Evolutionary conservation across 768 basidiomycete genomes (phyloP).

Genomic region (Amanita molliuscula): DNA sequence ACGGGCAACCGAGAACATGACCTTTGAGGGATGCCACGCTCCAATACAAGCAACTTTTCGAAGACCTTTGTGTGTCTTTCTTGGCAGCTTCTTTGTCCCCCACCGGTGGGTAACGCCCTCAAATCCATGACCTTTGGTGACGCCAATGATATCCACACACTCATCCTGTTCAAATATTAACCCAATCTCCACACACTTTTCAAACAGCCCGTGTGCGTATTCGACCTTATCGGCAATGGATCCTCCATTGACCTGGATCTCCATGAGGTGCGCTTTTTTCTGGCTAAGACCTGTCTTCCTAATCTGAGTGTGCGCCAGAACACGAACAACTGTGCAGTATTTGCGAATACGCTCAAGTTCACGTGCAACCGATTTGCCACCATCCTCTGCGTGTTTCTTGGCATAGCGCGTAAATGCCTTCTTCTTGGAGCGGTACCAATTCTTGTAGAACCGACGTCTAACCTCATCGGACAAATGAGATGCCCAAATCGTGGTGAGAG

Average conservation of each 20-base stretch:
- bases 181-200: conserved; percentile 85
- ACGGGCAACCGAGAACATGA: conserved; percentile 99
- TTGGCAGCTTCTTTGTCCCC: conserved; percentile 97
- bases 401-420: conserved; percentile 99
- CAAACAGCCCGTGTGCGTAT: conserved; percentile 87
- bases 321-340: conserved; percentile 99
- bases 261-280: conserved; percentile 99
- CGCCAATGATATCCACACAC: conserved; percentile 92
- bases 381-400: conserved; percentile 96
- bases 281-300: conserved; percentile 95
- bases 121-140: conserved; percentile 99
- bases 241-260: conserved; percentile 99
- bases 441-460: conserved; percentile 99
- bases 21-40: conserved; percentile 97
- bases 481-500: conserved; percentile 98
- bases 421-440: conserved; percentile 99
- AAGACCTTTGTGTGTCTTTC: conserved; percentile 99
- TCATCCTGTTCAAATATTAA: conserved; percentile 95
- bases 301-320: conserved; percentile 98
- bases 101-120: conserved; percentile 99
- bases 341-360: conserved; percentile 99
- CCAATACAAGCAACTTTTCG: conserved; percentile 99
- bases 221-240: conserved; percentile 95
- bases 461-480: conserved; percentile 96
- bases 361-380: conserved; percentile 83